Evolutionary conservation across 305 asterid species (phyloP), one percentile per base, ranked within the genome.

Genomic region (Rubia peregrina): DNA sequence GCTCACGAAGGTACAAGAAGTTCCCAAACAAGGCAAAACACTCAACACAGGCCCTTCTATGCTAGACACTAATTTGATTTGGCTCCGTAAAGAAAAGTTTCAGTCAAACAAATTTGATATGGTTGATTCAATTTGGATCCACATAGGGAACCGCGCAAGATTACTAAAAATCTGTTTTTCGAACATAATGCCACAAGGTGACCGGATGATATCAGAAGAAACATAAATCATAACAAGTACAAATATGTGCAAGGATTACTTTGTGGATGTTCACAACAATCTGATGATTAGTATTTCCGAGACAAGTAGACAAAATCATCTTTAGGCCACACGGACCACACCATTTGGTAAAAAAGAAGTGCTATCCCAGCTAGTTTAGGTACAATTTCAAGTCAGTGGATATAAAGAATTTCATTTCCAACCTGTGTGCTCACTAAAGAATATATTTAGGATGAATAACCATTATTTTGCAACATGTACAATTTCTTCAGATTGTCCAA

Each of bases 41-140:
- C 53, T 65, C 69, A 36, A 65, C 9, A 26, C 68, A 64, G 33
- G 30, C 46, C 51, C 51, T 63, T 21, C 68, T 64, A 17, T 41
- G 51, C 24, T 36, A 62, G 46, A 40, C 46, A 61, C 44, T 14
- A 62, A 33, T 5, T 61, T 61, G 38, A 30, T 17, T 1, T 61
- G 19, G 43, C 19, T 26, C 22, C 0, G 19, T 36, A 36, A 36
- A 16, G 56, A 49, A 14, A 61, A 30, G 43, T 30, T 33, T 7
- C 41, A 61, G 66, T 12, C 44, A 60, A 11, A 60, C 41, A 60
- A 60, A 21, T 22, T 24, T 12, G 19, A 61, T 24, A 6, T 24
- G 65, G n/a, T 61, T 61, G 19, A 30, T 30, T 61, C 40, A 30
- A 61, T 30, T 14, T 61, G 43, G 65, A 30, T 0, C 7, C 17